phyloP scores from a whole-genome alignment of 1,284 basidiomycete genomes.

The Ganoderma multipileum region DNA sequence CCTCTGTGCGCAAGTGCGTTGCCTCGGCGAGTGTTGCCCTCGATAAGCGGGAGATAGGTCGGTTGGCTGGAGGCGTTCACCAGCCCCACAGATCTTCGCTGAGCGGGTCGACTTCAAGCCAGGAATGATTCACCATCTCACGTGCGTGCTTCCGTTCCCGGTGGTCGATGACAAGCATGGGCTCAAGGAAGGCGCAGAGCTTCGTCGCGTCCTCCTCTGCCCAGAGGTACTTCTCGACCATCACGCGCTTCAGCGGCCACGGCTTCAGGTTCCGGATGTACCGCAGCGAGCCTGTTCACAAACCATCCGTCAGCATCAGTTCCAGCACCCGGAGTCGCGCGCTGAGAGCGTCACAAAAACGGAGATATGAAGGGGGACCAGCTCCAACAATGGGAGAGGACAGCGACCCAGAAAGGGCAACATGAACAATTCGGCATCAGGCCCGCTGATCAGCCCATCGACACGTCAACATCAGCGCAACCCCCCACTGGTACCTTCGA shows the following conservation, averaged over 20 bases:
- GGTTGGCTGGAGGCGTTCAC: conserved; percentile 16
- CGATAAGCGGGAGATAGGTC: background rate
- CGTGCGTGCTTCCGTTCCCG: conserved; percentile 73
- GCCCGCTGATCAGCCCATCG: conserved; percentile 8
- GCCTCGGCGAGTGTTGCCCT: background rate
- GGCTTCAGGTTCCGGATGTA: conserved; percentile 84
- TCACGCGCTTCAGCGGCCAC: conserved; percentile 85
- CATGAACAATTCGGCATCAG: conserved; percentile 14
- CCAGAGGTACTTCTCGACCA: conserved; percentile 86
- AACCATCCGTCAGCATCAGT: conserved; percentile 19
- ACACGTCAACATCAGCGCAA: conserved; percentile 15
- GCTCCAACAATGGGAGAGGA: background rate
- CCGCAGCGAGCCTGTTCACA: conserved; percentile 57
- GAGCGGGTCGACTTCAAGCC: conserved; percentile 62
- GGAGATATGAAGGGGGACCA: conserved; percentile 8
- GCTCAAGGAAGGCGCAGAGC: conserved; percentile 77
- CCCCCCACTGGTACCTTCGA: conserved; percentile 1
- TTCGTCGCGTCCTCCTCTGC: conserved; percentile 60
- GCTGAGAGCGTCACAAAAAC: conserved; percentile 20
- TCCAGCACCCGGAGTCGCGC: background rate
- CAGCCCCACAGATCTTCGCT: conserved; percentile 34
- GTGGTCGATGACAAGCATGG: conserved; percentile 82
- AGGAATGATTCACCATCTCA: conserved; percentile 76
- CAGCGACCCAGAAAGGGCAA: conserved; percentile 11
- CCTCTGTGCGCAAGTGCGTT: background rate